Evolutionary conservation across 345 rosid species (phyloP).

Genomic region (Diplotaxis tenuifolia): DNA sequence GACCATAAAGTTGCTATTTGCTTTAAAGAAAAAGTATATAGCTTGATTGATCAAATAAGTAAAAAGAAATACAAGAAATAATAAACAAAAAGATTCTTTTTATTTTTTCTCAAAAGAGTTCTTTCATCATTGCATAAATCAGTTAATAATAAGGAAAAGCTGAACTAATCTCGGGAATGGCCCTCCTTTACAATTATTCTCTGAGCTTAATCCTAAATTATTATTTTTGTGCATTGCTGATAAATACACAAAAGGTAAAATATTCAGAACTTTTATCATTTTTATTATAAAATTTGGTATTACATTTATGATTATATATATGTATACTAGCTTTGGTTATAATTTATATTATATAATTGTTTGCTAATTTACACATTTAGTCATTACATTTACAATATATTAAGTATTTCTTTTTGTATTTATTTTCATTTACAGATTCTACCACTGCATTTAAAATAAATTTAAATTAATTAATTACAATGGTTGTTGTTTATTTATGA

Average conservation of each 20-base stretch:
- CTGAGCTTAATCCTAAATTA: background rate
- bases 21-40: background rate
- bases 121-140: conserved; percentile 2
- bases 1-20: conserved; percentile 10
- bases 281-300: background rate
- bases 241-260: background rate
- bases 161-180: background rate
- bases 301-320: no score
- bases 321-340: background rate
- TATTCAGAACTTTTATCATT: background rate
- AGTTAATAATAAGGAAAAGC: background rate
- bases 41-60: background rate
- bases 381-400: no score
- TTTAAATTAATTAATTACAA: no score
- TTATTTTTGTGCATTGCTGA: background rate
- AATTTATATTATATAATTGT: no score
- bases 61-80: conserved; percentile 2
- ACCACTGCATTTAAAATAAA: no score
- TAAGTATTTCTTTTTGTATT: no score
- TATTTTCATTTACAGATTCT: no score
- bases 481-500: no score
- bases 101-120: background rate
- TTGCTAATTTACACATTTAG: no score
- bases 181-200: background rate
- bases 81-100: background rate